phyloP scores from a whole-genome alignment of 257 asterid species.

The Dorcoceras hygrometricum region DNA sequence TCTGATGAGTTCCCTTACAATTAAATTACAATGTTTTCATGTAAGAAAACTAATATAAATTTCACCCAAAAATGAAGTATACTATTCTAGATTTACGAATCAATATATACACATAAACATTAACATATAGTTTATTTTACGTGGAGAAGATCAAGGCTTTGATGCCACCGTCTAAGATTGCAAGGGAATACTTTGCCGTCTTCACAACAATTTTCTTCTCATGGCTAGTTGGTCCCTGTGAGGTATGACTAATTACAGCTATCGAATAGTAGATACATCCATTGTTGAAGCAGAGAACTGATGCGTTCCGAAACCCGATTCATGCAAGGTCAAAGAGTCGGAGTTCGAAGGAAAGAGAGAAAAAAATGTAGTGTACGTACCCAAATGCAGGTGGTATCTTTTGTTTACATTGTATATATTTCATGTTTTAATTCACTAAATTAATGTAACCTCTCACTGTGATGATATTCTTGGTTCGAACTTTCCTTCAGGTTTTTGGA shows the following conservation, averaged over 20 bases:
- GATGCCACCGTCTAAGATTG: slow-evolving; percentile 53
- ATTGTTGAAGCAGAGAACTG: not conserved
- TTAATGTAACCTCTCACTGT: too few species aligned
- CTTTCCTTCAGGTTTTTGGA: slow-evolving; percentile 62
- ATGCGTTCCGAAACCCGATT: slow-evolving; percentile 1
- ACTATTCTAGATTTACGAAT: too few species aligned
- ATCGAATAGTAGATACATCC: not conserved
- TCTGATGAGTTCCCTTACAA: too few species aligned
- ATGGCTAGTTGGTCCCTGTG: slow-evolving; percentile 88
- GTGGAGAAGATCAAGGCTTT: slow-evolving; percentile 45
- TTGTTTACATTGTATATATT: too few species aligned
- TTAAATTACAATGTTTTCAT: too few species aligned
- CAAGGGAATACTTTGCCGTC: slow-evolving; percentile 65
- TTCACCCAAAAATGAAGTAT: too few species aligned
- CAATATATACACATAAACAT: not conserved
- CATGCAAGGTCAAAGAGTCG: slow-evolving; percentile 64
- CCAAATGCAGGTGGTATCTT: slow-evolving; percentile 99
- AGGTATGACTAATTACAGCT: slow-evolving; percentile 34
- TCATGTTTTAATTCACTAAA: too few species aligned
- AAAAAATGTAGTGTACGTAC: slow-evolving; percentile 69
- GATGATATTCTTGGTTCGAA: not conserved
- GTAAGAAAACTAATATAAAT: too few species aligned
- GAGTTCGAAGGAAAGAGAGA: slow-evolving; percentile 62
- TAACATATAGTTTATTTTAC: not conserved
- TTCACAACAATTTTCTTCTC: slow-evolving; percentile 78